Conservation (phyloP, 2,329 filamentous ascomycete species). For the Scleromitrula shiraiana region DNA sequence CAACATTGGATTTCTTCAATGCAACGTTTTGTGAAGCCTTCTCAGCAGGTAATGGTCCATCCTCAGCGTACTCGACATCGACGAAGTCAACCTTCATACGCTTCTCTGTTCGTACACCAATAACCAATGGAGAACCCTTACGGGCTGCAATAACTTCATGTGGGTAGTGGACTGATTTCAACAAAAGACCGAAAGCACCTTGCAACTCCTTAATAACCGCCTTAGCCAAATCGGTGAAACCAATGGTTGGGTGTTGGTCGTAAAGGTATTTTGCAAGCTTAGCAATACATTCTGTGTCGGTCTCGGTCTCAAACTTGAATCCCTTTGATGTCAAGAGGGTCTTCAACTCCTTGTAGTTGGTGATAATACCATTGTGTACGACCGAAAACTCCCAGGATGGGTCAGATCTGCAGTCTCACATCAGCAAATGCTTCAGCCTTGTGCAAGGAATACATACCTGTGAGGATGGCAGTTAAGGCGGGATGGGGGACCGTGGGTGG, state of each 20-base stretch:
- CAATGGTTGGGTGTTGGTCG: constrained; percentile 86
- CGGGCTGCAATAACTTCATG: constrained; percentile 96
- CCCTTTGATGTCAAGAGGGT: constrained; percentile 87
- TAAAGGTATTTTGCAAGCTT: constrained; percentile 98
- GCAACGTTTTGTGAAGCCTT: constrained; percentile 93
- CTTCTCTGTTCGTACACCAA: constrained; percentile 92
- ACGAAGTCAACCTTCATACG: constrained; percentile 99
- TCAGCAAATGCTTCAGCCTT: constrained; percentile 12
- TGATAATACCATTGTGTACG: constrained; percentile 99
- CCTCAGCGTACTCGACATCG: constrained; percentile 92
- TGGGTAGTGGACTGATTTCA: constrained; percentile 98
- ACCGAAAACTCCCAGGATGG: constrained; percentile 92
- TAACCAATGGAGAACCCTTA: constrained; percentile 95
- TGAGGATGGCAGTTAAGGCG: constrained; percentile 97
- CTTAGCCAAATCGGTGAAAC: constrained; percentile 95
- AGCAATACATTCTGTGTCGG: constrained; percentile 97
- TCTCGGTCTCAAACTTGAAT: constrained; percentile 98
- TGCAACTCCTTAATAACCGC: constrained; percentile 97
- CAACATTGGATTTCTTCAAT: constrained; percentile 74
- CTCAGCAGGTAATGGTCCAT: constrained; percentile 78
- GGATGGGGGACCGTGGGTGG: constrained; percentile 91
- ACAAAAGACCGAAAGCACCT: constrained; percentile 90
- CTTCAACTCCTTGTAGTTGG: constrained; percentile 99
- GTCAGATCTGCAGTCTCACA: constrained; percentile 60
- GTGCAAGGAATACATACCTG: constrained; percentile 51